A percentile compares a stretch with the other conserved stretches of the same genome.
Conservation (phyloP, 352 stramenopile species). For the Thalassiosira exigua region DNA sequence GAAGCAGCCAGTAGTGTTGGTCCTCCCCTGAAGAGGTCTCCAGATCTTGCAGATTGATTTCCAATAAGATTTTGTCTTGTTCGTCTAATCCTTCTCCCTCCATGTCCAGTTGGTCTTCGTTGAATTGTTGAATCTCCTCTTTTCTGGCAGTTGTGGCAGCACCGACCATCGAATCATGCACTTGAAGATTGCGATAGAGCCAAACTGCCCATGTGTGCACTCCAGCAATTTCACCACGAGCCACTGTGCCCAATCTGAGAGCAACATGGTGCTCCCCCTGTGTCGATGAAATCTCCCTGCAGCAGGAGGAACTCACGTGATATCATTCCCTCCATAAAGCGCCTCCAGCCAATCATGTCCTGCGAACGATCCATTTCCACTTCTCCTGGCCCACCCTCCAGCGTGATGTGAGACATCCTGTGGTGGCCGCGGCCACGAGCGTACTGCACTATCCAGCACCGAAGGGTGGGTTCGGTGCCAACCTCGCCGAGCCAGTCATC, state of each 20-base stretch:
- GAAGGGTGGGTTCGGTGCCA: too few relatives aligned
- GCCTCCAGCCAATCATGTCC: constrained; percentile 32
- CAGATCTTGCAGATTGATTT: neutral
- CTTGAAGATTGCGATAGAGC: constrained; percentile 18
- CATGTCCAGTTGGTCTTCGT: neutral
- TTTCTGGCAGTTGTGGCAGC: neutral
- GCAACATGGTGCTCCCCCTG: neutral
- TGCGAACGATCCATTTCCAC: constrained; percentile 3
- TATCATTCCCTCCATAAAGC: constrained; percentile 40
- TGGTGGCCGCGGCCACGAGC: too few relatives aligned
- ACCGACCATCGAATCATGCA: constrained; percentile 10
- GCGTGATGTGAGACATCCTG: too few relatives aligned
- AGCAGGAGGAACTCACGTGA: constrained; percentile 2
- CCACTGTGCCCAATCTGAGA: neutral
- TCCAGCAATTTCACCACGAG: constrained; percentile 31
- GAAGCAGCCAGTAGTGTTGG: neutral
- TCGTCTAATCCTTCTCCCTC: neutral
- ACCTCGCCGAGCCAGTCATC: too few relatives aligned
- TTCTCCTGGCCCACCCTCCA: neutral
- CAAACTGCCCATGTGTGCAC: constrained; percentile 27
- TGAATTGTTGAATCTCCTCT: constrained; percentile 1
- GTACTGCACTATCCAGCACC: too few relatives aligned
- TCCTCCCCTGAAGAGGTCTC: neutral
- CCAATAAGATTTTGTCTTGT: constrained; percentile 1
- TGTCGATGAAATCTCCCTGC: neutral